Evolutionary conservation across 139 green algal genomes (phyloP), one percentile per base, ranked within the genome.

Genomic region (Nannochloris sp.): DNA sequence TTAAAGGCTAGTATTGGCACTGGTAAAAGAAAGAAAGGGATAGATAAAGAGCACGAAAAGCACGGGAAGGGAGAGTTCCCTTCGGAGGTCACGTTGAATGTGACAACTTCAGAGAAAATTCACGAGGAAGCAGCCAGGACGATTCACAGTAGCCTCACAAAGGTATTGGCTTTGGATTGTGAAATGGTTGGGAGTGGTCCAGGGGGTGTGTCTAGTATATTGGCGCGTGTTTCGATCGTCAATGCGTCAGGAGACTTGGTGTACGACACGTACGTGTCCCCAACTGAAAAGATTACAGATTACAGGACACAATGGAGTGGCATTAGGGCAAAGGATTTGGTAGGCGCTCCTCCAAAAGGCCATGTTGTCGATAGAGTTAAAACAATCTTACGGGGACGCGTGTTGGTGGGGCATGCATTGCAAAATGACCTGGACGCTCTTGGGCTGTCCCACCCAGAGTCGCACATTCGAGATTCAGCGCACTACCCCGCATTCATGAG

Each of bases 111-210:
- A 2, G 33, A 40, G 33, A 40, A 13, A 8, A 40, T 40, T 40
- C 33, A 40, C 33, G 33, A 40, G 33, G 33, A 40, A 40, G 33
- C 33, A 8, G 33, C 33, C 8, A 40, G 33, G 33, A 40, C 33
- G 11, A 40, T 40, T 13, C 33, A 40, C 6, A 40, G 33, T 40
- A 40, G 33, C 33, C 50, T 59, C n/a, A 45, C 44, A 50, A 63
- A 45, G 6, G 69, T 93, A 1, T 16, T 97, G 25, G 90, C 91
- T 0, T 59, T 98, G 13, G 92, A 98, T 64, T 98, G 92, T 78
- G 92, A 98, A 78, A 97, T 97, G 89, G 92, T 98, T 48, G 92
- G 92, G 1, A 28, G 46, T 53, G 80, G 91, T 14, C 92, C 90
- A 1, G 91, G 85, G 2, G 17, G 48, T 10, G 53, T 68, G 23